phyloP scores from a whole-genome alignment of 2,329 filamentous ascomycete species.

The Ophiocordyceps robertsii region DNA sequence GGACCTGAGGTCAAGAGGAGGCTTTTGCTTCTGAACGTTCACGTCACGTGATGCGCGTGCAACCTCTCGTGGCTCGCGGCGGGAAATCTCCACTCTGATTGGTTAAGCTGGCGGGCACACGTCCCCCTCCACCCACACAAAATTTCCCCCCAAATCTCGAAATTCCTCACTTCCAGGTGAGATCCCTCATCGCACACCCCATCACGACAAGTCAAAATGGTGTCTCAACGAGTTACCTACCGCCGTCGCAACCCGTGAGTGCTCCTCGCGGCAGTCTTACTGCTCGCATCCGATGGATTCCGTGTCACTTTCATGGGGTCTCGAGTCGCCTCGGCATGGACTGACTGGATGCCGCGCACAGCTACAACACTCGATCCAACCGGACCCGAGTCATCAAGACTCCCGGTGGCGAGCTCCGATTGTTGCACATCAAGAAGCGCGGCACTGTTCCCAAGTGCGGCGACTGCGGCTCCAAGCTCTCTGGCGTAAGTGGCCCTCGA shows the following conservation, averaged over 20 bases:
- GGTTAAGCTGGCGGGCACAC: slow-evolving; percentile 23
- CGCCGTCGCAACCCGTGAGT: slow-evolving; percentile 73
- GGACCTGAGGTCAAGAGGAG: no score
- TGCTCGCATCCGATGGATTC: no score
- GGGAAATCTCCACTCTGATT: slow-evolving; percentile 16
- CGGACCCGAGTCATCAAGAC: slow-evolving; percentile 93
- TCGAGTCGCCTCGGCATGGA: slow-evolving; percentile 2
- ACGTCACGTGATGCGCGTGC: slow-evolving; percentile 1
- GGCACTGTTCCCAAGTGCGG: slow-evolving; percentile 97
- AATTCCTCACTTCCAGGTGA: slow-evolving; percentile 23
- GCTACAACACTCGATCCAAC: slow-evolving; percentile 98
- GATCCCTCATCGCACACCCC: slow-evolving; percentile 21
- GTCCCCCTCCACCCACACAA: slow-evolving; percentile 23
- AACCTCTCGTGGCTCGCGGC: no score
- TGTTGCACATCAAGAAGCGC: slow-evolving; percentile 99
- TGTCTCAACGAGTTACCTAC: slow-evolving; percentile 49
- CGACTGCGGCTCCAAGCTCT: slow-evolving; percentile 96
- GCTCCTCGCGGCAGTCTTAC: neutral
- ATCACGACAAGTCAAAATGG: slow-evolving; percentile 40
- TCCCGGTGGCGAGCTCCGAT: slow-evolving; percentile 86
- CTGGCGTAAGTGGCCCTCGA: slow-evolving; percentile 65
- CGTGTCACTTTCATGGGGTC: no score
- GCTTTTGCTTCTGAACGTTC: no score
- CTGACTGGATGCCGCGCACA: slow-evolving; percentile 23
- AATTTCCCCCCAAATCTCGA: slow-evolving; percentile 27